These are phyloP conservation scores for Dipteronia sinensis DNA, from an alignment of 345 rosid genomes.

Conservation along the genomic window DNA sequence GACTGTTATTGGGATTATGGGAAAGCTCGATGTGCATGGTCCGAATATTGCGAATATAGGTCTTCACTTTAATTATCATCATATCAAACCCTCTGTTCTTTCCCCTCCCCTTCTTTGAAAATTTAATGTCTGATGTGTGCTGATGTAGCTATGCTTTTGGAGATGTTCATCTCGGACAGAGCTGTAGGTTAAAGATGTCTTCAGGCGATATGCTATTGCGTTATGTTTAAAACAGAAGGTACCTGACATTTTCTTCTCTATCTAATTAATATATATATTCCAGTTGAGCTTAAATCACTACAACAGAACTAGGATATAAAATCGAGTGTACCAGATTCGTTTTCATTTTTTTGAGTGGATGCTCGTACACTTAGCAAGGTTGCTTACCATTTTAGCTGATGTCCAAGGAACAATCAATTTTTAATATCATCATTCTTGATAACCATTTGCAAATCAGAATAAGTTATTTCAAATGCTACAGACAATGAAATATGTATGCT, in stretches of 20 bases:
- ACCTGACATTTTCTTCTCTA: neutral
- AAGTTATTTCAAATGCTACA: neutral
- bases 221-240: slow-evolving; percentile 60
- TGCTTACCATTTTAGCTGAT: neutral
- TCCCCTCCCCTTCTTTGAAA: neutral
- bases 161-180: slow-evolving; percentile 96
- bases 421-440: neutral
- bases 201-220: slow-evolving; percentile 60
- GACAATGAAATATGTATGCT: neutral
- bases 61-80: slow-evolving; percentile 22
- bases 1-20: slow-evolving; percentile 99
- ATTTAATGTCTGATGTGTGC: slow-evolving; percentile 9
- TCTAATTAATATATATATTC: neutral
- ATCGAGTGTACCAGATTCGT: neutral
- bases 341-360: no score
- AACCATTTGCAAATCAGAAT: neutral
- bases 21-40: slow-evolving; percentile 95
- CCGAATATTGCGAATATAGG: slow-evolving; percentile 97
- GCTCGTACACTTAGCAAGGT: neutral
- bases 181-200: slow-evolving; percentile 92
- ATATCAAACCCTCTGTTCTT: neutral
- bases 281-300: neutral
- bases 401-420: neutral
- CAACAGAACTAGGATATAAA: neutral
- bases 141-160: slow-evolving; percentile 77